Base-by-base conservation (phyloP, 768 basidiomycete species). In the Zangia roseola region DNA sequence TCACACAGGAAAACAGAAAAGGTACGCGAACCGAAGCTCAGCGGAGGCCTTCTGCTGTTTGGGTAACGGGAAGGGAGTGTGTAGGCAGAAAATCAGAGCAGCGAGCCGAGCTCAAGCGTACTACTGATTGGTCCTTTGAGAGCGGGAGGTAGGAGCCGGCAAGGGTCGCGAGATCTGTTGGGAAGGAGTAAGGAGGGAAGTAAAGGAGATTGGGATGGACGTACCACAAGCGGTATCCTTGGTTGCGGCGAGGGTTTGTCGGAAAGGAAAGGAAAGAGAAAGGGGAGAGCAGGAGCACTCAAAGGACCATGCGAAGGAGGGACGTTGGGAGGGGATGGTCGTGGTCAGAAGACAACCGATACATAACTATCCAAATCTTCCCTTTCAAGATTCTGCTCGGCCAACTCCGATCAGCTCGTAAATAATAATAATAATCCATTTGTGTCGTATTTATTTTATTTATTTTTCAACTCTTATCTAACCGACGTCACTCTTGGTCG, bases 121-220 rank as follows among this genome's bases (percentile, higher is more conserved):
- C 68, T 65, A 71, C 68, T 71, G 68, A 62, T 69, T 58, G 64
- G 63, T 69, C 63, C 65, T 70, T 69, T 67, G 68, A 56, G 57
- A 70, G 71, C 77, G 86, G 80, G 63, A 59, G 57, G 72, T 70
- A 76, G 86, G 79, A 73, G 83, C 86, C 87, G 86, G 78, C 84
- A 91, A 91, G 90, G 89, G 89, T 91, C 88, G 88, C 88, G 88
- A 91, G 89, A 80, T 81, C 85, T 89, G 62, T 34, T 40, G 36
- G 45, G 19, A 3, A 26, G 46, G 47, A 25, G 44, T 30, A 38
- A 41, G 41, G 48, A 49, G 21, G 30, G 13, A 10, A 16, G 43
- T 28, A 5, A n/a, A 14, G 31, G 10, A 2, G 4, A 10, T 3
- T 28, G 7, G 13, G n/a, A 23, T 35, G 19, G 21, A 59, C 72